Base-by-base conservation (phyloP, 768 basidiomycete species). In the Lenzites betulinus region DNA sequence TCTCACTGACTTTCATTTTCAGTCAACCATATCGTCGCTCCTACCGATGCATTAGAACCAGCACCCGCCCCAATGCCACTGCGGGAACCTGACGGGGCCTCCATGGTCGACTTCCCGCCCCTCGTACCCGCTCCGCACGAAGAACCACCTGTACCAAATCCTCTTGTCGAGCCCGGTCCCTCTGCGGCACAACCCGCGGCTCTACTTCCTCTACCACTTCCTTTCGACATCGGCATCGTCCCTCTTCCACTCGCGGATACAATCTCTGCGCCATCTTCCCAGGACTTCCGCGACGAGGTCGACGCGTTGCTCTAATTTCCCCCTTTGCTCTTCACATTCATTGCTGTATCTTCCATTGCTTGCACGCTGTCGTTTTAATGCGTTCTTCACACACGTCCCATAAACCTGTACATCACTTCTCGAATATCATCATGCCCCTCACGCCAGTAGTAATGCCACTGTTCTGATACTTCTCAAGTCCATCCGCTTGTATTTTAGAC, bases 11-110 rank as follows among this genome's bases (percentile, higher is more conserved):
- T 58, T 25, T 8, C n/a, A 26, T 30, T 25, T 39, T 18, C 48
- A 75, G 74, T 71, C 63, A 75, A 75, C 49, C 74, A 75, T 41
- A 63, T 75, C 51, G 70, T 75, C n/a, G 62, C 63, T 9, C 52
- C 66, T 7, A 59, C 62, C 20, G 60, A 63, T 23, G 49, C 43
- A 26, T 51, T 54, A 48, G 22, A 23, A 1, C 44, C 44, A 11
- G 44, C 22, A 9, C 44, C 44, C 7, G 51, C 41, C 5, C 49
- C 42, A 7, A 22, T 39, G 13, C 62, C 59, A 30, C 56, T 59
- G 50, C 39, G 46, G 25, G 36, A 44, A 33, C 41, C 47, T 3
- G 42, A 62, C 35, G 30, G 28, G 2, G 38, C 25, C 38, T 59
- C 54, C 8, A 33, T 20, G 2, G 56, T 18, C 1, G 50, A 57